A percentile compares a stretch with the other conserved stretches of the same genome.
Conservation (phyloP, 371 early-diverging fungal genomes). For the Choanephora cucurbitarum region DNA sequence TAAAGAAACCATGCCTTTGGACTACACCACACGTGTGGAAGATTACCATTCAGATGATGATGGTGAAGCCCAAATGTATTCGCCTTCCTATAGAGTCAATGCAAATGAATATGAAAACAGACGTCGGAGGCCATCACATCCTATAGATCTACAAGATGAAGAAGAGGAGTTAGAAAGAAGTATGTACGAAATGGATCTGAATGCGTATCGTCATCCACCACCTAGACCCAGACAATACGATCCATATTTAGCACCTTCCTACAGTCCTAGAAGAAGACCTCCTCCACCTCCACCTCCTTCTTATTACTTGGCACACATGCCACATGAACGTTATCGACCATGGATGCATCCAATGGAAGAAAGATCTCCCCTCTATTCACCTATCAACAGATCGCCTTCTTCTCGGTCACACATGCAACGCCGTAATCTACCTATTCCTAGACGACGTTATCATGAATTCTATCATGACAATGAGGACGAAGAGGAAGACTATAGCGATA, state of each 20-base stretch:
- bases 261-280: neutral
- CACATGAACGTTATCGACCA: neutral
- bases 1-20: neutral
- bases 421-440: neutral
- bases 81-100: too few species aligned
- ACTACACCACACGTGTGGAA: neutral
- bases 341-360: slow-evolving; percentile 3
- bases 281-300: slow-evolving; percentile 4
- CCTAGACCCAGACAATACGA: neutral
- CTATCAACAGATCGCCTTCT: slow-evolving; percentile 15
- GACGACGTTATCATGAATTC: neutral
- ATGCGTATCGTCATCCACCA: neutral
- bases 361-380: slow-evolving; percentile 1
- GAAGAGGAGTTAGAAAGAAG: slow-evolving; percentile 15
- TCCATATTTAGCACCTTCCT: neutral
- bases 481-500: slow-evolving; percentile 9
- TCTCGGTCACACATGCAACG: slow-evolving; percentile 14
- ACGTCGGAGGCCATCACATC: neutral
- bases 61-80: neutral
- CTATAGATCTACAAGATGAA: slow-evolving; percentile 2
- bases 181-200: slow-evolving; percentile 8
- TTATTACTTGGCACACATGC: neutral
- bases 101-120: too few species aligned
- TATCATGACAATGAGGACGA: slow-evolving; percentile 11
- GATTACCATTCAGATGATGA: neutral